Percentiles rank a stretch among this genome's conserved stretches.
These are phyloP conservation scores for Thelonectria blattea DNA, from an alignment of 2,329 filamentous ascomycete genomes.

Conservation along the genomic window DNA sequence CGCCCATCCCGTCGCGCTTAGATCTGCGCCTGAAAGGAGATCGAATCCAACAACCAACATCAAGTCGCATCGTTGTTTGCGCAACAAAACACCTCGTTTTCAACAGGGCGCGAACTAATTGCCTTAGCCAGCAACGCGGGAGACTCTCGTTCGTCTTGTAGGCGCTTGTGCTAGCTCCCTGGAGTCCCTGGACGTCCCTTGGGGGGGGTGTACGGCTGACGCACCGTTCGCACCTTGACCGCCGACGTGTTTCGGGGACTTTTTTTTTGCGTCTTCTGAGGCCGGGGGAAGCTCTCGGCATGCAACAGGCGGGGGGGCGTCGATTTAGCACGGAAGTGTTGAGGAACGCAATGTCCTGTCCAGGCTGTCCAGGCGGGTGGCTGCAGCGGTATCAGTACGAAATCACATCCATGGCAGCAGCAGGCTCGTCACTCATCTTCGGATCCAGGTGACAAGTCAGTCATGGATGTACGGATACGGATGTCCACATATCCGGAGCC, in stretches of 20 bases:
- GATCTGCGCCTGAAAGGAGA: conserved; percentile 4
- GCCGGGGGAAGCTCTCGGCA: not conserved
- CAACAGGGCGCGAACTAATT: not conserved
- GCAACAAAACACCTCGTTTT: conserved; percentile 11
- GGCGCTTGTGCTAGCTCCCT: conserved; percentile 7
- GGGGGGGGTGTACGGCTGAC: conserved; percentile 21
- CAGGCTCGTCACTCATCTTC: not conserved
- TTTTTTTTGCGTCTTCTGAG: conserved; percentile 19
- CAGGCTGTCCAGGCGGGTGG: not conserved
- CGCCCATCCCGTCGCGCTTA: conserved; percentile 23
- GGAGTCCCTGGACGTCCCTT: not conserved
- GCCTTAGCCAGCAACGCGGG: conserved; percentile 12
- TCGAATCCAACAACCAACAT: conserved; percentile 18
- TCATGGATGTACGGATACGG: conserved; percentile 12
- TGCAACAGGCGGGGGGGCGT: not conserved
- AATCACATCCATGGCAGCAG: not conserved
- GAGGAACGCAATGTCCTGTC: not conserved
- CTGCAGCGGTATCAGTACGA: conserved; percentile 5
- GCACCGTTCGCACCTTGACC: conserved; percentile 24
- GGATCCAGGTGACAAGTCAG: not conserved
- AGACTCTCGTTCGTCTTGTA: conserved; percentile 2
- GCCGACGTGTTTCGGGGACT: conserved; percentile 18
- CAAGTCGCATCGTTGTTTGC: conserved; percentile 21
- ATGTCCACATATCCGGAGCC: conserved; percentile 10
- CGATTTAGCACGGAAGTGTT: conserved; percentile 3